Percentiles rank a stretch among this genome's conserved stretches.
Conservation (phyloP, 495 filamentous ascomycete species). For the Penicillium cataractarum region DNA sequence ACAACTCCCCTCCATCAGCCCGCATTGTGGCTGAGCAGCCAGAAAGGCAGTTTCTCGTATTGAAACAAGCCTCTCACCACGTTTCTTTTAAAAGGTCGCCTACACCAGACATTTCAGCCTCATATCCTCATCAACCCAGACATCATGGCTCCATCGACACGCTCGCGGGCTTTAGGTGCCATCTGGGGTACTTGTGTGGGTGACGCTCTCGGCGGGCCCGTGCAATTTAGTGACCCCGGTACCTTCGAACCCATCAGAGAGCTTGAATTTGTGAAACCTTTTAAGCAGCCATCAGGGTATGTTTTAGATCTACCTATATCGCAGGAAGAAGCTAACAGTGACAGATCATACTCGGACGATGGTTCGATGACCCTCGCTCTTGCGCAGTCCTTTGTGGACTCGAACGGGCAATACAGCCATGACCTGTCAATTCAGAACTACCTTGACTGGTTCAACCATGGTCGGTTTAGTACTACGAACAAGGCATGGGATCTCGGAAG, state of each 20-base stretch:
- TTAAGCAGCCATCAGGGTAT: conserved; percentile 31
- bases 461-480: conserved; percentile 42
- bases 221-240: conserved; percentile 42
- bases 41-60: background rate
- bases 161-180: conserved; percentile 40
- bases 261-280: conserved; percentile 27
- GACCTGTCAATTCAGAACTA: conserved; percentile 38
- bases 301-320: background rate
- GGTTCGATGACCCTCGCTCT: conserved; percentile 53
- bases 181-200: conserved; percentile 50
- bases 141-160: background rate
- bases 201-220: conserved; percentile 54
- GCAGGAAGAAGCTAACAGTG: conserved; percentile 10
- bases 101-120: background rate
- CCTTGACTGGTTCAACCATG: conserved; percentile 39
- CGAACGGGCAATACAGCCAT: conserved; percentile 30
- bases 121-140: background rate
- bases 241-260: conserved; percentile 43
- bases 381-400: conserved; percentile 43
- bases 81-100: background rate
- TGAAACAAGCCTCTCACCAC: background rate
- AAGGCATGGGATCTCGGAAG: conserved; percentile 46
- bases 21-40: background rate
- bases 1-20: background rate
- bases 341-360: conserved; percentile 52